phyloP scores from a whole-genome alignment of 2,329 filamentous ascomycete genomes.

The Xylariaceae sp. region DNA sequence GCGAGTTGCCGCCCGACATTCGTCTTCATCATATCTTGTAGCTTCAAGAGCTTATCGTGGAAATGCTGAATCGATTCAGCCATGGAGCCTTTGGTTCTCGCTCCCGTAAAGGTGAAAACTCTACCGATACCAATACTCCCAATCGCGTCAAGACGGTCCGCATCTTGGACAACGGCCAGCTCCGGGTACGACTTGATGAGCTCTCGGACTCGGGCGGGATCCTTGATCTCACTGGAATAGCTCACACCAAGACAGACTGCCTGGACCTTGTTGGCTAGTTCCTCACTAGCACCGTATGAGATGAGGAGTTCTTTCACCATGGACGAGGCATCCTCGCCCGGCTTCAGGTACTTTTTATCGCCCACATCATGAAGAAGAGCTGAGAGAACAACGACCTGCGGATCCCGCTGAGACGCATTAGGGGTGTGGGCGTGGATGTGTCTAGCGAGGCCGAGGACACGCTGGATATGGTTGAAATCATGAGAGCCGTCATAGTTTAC shows the following conservation, averaged over 20 bases:
- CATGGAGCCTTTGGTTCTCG: slow-evolving; percentile 52
- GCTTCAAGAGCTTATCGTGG: slow-evolving; percentile 64
- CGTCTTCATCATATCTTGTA: slow-evolving; percentile 65
- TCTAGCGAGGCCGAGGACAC: slow-evolving; percentile 70
- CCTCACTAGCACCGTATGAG: slow-evolving; percentile 50
- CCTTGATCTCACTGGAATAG: slow-evolving; percentile 67
- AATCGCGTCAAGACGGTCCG: slow-evolving; percentile 86
- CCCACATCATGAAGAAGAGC: slow-evolving; percentile 85
- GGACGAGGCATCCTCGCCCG: slow-evolving; percentile 53
- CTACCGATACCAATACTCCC: slow-evolving; percentile 81
- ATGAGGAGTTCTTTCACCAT: slow-evolving; percentile 54
- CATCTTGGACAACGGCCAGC: slow-evolving; percentile 83
- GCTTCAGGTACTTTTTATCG: slow-evolving; percentile 72
- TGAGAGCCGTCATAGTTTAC: slow-evolving; percentile 77
- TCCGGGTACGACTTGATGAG: slow-evolving; percentile 68
- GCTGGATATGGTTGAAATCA: slow-evolving; percentile 78
- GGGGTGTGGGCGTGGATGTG: slow-evolving; percentile 51
- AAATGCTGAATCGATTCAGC: slow-evolving; percentile 69
- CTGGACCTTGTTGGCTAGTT: slow-evolving; percentile 64
- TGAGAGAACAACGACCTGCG: slow-evolving; percentile 58
- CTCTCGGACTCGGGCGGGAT: slow-evolving; percentile 55
- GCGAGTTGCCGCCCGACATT: slow-evolving; percentile 51
- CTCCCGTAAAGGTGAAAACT: slow-evolving; percentile 71
- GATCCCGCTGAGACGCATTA: slow-evolving; percentile 39
- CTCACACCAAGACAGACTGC: slow-evolving; percentile 71